Evolutionary conservation across 352 stramenopile species (phyloP).

Genomic region (Pythium catenulatum): DNA sequence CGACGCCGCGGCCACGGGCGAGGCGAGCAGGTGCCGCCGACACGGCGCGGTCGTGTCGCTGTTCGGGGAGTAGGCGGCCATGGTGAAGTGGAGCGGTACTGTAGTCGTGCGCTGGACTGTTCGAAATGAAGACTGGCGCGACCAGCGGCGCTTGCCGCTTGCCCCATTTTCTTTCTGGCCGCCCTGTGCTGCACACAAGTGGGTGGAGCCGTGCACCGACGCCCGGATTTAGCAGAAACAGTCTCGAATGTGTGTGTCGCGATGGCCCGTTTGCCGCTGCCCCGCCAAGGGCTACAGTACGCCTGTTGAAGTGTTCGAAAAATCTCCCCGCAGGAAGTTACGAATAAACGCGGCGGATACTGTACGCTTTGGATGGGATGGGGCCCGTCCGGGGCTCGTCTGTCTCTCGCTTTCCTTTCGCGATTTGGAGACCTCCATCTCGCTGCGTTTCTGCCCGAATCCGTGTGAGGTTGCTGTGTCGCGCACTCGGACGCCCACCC

Average conservation of each 20-base stretch:
- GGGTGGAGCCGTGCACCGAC: no score
- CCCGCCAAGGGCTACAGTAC: not conserved
- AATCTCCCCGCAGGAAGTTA: not conserved
- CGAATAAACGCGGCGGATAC: no score
- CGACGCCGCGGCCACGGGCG: not conserved
- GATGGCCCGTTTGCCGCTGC: no score
- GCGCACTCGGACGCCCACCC: no score
- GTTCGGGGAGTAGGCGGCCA: not conserved
- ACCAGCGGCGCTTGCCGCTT: not conserved
- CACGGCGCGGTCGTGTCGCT: not conserved
- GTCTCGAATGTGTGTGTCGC: no score
- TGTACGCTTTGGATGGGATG: no score
- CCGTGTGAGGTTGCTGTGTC: no score
- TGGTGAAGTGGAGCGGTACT: not conserved
- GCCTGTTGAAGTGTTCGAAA: constrained; percentile 22
- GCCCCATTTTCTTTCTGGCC: not conserved
- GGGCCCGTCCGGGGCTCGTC: not conserved
- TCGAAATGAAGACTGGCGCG: constrained; percentile 31
- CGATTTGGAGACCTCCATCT: no score
- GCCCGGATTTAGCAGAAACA: not conserved
- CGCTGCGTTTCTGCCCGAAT: no score
- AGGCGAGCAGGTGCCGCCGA: not conserved
- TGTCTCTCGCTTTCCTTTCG: not conserved
- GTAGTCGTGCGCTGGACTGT: not conserved
- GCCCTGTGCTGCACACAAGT: not conserved